Percentiles rank a stretch among this genome's conserved stretches.
Conservation (phyloP, 345 rosid genomes). For the Arabidopsis arenosa region DNA sequence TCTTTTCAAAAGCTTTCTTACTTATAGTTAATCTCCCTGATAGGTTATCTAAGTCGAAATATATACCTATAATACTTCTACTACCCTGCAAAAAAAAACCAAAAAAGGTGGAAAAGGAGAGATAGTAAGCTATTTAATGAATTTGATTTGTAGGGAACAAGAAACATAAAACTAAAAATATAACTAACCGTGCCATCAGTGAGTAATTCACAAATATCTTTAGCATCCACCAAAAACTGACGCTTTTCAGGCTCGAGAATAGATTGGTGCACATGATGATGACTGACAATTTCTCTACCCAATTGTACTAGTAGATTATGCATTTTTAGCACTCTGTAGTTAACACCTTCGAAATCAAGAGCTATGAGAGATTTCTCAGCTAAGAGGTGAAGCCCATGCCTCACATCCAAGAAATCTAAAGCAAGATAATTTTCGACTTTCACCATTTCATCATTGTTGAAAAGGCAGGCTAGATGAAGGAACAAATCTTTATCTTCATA, state of each 20-base stretch:
- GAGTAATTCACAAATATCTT: not conserved
- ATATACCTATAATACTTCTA: not conserved
- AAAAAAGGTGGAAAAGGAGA: not conserved
- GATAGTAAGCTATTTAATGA: not conserved
- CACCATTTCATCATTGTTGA: not conserved
- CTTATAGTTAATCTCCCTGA: not conserved
- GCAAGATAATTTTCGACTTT: not conserved
- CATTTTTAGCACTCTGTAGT: not conserved
- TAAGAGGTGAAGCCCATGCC: not conserved
- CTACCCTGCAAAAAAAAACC: not conserved
- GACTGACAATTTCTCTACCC: not conserved
- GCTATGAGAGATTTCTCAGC: not conserved
- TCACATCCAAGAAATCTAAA: not conserved
- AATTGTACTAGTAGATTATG: not conserved
- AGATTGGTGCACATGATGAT: not conserved
- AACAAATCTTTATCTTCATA: not conserved
- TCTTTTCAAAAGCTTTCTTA: not conserved
- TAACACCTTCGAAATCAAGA: not conserved
- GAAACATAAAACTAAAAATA: no score
- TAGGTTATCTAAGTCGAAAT: not conserved
- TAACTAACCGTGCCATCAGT: not conserved
- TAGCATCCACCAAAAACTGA: not conserved
- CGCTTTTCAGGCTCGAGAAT: not conserved
- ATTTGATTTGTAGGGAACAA: not conserved
- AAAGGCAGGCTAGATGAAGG: not conserved